Evolutionary conservation across 2,329 filamentous ascomycete genomes (phyloP), one percentile per base, ranked within the genome.

Genomic region (Diaporthe velutina): DNA sequence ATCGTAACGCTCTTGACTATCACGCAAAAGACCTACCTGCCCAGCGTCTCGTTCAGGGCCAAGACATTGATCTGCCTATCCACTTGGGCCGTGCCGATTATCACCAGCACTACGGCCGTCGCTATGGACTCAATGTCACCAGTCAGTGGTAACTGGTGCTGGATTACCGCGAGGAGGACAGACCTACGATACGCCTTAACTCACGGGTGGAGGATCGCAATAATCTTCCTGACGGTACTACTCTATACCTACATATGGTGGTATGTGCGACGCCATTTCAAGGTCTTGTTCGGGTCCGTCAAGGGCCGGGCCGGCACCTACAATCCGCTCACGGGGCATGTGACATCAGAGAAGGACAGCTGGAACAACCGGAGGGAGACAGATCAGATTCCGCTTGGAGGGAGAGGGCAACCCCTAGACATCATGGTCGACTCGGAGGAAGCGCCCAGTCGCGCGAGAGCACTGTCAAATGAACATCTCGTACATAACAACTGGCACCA

Each of bases 181-280:
- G 83, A 82, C 22, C 79, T 86, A 17, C 83, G 86, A 40, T 88
- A 87, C 74, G 82, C 79, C 3, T 80, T 88, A 67, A 85, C 83
- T 0, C 86, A 88, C 74, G 85, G 82, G 57, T 87, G 85, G 86
- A 83, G 86, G 6, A 82, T 87, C 64, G 80, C 82, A 10, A 84
- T 87, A 40, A 85, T 87, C 57, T 74, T 84, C 48, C 77, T 78
- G 6, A 85, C 84, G 1, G 80, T 87, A 25, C 77, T 74, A 38
- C 84, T 86, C 25, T 87, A 87, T 71, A 79, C 81, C 1, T 86
- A 85, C 73, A 82, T 88, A 30, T 86, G 85, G 77, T 75, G 82
- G 52, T 82, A 83, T 71, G 79, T 85, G n/a, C 76, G 73, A 15
- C 64, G 76, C 19, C 77, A 77, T 68, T 80, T 79, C 75, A 77